Evolutionary conservation across 2,329 filamentous ascomycete species (phyloP).

Genomic region (Fusarium torulosum): DNA sequence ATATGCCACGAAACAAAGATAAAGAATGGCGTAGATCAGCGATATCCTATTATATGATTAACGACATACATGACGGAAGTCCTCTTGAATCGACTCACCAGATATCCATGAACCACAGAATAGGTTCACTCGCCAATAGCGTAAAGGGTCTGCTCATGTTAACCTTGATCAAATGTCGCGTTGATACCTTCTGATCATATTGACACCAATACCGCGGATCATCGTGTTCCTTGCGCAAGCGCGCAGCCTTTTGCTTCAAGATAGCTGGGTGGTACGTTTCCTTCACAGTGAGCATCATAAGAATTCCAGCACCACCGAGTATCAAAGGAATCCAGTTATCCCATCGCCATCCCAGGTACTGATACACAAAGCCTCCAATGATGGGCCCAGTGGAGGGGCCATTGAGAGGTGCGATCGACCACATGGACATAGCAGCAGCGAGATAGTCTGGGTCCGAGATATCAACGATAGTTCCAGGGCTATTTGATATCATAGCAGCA

Average conservation of each 20-base stretch:
- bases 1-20: constrained; percentile 91
- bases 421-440: constrained; percentile 85
- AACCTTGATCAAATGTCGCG: constrained; percentile 75
- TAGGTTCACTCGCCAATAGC: constrained; percentile 84
- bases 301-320: constrained; percentile 71
- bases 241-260: constrained; percentile 74
- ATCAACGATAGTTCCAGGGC: constrained; percentile 85
- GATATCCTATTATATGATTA: constrained; percentile 69
- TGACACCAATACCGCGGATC: constrained; percentile 82
- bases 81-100: constrained; percentile 62
- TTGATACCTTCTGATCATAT: constrained; percentile 78
- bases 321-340: constrained; percentile 86
- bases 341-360: constrained; percentile 89
- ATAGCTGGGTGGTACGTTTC: constrained; percentile 84
- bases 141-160: constrained; percentile 84
- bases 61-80: neutral
- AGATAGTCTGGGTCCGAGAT: constrained; percentile 84
- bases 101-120: constrained; percentile 76
- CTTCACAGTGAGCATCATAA: constrained; percentile 69
- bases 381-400: constrained; percentile 63
- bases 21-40: constrained; percentile 86
- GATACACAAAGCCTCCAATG: constrained; percentile 79
- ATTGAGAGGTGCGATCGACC: constrained; percentile 87
- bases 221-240: constrained; percentile 73
- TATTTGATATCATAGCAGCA: constrained; percentile 84